Percentiles rank a stretch among this genome's conserved stretches.
Conservation (phyloP, 305 asterid genomes). For the Rubia peregrina region DNA sequence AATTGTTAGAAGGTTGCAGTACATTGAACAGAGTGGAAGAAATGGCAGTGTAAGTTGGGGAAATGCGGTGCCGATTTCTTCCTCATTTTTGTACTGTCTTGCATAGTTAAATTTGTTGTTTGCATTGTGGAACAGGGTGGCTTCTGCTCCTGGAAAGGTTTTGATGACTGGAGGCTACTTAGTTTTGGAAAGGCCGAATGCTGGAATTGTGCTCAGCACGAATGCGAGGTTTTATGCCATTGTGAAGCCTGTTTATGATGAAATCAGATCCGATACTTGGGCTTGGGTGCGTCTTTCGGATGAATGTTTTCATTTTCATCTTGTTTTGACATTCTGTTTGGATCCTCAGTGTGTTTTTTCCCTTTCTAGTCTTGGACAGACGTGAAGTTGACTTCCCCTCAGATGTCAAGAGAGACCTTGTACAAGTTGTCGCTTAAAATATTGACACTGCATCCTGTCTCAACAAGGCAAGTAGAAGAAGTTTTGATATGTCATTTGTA, state of each 20-base stretch:
- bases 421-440: conserved; percentile 70
- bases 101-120: background rate
- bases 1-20: conserved; percentile 1
- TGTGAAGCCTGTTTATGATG: conserved; percentile 71
- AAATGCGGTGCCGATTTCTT: background rate
- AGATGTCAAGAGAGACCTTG: conserved; percentile 83
- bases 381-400: conserved; percentile 91
- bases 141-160: conserved; percentile 98
- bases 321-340: background rate
- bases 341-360: conserved; percentile 7
- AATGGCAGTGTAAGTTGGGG: conserved; percentile 21
- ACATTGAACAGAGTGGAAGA: background rate
- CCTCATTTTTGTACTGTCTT: background rate
- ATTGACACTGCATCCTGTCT: conserved; percentile 50
- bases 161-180: conserved; percentile 97
- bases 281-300: conserved; percentile 53
- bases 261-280: conserved; percentile 63
- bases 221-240: conserved; percentile 91
- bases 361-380: conserved; percentile 81
- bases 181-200: conserved; percentile 90
- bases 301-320: background rate
- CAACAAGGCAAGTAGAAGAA: conserved; percentile 48
- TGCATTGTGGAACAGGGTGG: conserved; percentile 48
- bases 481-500: background rate
- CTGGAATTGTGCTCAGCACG: conserved; percentile 91